A percentile compares a stretch with the other conserved stretches of the same genome.
Evolutionary conservation across 768 basidiomycete species (phyloP).

Genomic region (Nidularia pulvinata): DNA sequence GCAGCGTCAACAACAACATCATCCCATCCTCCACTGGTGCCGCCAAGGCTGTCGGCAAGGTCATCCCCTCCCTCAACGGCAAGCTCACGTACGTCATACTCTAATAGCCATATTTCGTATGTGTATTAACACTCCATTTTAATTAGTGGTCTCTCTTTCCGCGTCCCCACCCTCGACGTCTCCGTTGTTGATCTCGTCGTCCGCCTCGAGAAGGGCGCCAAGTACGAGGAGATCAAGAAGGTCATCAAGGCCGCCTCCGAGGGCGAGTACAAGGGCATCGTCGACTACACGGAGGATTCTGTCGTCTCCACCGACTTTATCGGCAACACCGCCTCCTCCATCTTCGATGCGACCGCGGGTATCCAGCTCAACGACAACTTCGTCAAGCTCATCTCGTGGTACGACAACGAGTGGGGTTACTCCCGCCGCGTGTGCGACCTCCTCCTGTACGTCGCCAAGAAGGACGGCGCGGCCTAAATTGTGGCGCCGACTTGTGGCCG

Average conservation of each 20-base stretch:
- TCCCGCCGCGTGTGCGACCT: conserved; percentile 92
- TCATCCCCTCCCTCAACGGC: conserved; percentile 95
- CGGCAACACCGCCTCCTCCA: conserved; percentile 75
- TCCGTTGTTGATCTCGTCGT: conserved; percentile 98
- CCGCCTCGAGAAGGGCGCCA: conserved; percentile 82
- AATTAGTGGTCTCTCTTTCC: conserved; percentile 89
- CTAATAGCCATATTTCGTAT: background rate
- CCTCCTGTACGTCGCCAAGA: conserved; percentile 75
- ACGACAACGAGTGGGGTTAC: conserved; percentile 96
- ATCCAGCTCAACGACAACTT: conserved; percentile 92
- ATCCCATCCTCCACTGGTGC: conserved; percentile 99
- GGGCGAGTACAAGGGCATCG: conserved; percentile 67
- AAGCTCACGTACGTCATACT: conserved; percentile 81
- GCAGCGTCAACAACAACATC: conserved; percentile 97
- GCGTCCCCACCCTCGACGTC: conserved; percentile 94
- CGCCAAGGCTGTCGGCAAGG: conserved; percentile 98
- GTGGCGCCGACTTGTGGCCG: background rate
- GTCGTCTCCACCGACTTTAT: conserved; percentile 96
- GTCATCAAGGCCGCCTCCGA: conserved; percentile 80
- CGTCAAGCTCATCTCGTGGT: conserved; percentile 97
- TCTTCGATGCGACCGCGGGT: conserved; percentile 94
- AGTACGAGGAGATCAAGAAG: conserved; percentile 91
- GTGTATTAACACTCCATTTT: conserved; percentile 3
- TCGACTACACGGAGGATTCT: conserved; percentile 91
- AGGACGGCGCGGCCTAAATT: conserved; percentile 48